Evolutionary conservation across 805 yeast genomes (phyloP).

Genomic region (Wickerhamiella azymoides): DNA sequence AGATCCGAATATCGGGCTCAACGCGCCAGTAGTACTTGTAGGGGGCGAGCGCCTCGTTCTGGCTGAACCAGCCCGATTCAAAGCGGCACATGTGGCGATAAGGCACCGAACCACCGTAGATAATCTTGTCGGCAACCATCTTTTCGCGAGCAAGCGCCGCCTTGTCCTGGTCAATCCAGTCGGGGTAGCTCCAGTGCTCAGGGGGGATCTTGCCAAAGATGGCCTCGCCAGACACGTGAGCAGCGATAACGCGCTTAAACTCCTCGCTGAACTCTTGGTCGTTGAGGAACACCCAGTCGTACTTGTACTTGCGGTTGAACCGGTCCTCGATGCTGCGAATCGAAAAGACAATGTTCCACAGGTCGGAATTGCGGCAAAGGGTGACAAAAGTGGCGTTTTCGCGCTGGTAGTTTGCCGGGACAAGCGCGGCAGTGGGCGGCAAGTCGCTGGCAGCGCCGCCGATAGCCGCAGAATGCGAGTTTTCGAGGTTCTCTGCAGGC

Average conservation of each 20-base stretch:
- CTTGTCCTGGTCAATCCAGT: slow-evolving; percentile 55
- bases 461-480: slow-evolving; percentile 7
- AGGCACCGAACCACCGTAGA: slow-evolving; percentile 61
- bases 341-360: slow-evolving; percentile 42
- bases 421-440: slow-evolving; percentile 4
- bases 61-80: slow-evolving; percentile 73
- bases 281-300: slow-evolving; percentile 89
- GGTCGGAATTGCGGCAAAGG: slow-evolving; percentile 56
- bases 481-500: slow-evolving; percentile 9
- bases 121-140: slow-evolving; percentile 41
- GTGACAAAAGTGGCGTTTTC: slow-evolving; percentile 37
- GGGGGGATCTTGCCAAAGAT: slow-evolving; percentile 59
- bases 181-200: slow-evolving; percentile 83
- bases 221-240: slow-evolving; percentile 50
- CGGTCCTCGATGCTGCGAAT: slow-evolving; percentile 64
- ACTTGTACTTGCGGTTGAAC: slow-evolving; percentile 59
- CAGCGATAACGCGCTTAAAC: slow-evolving; percentile 41
- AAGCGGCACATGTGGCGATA: slow-evolving; percentile 87
- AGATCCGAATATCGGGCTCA: slow-evolving; percentile 65
- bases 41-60: slow-evolving; percentile 48
- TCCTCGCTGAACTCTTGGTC: slow-evolving; percentile 63
- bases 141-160: slow-evolving; percentile 50
- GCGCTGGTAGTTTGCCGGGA: slow-evolving; percentile 11
- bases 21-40: slow-evolving; percentile 91
- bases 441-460: neutral